Evolutionary conservation across 139 green algal genomes (phyloP).

Genomic region (Raphidocelis subcapitata): DNA sequence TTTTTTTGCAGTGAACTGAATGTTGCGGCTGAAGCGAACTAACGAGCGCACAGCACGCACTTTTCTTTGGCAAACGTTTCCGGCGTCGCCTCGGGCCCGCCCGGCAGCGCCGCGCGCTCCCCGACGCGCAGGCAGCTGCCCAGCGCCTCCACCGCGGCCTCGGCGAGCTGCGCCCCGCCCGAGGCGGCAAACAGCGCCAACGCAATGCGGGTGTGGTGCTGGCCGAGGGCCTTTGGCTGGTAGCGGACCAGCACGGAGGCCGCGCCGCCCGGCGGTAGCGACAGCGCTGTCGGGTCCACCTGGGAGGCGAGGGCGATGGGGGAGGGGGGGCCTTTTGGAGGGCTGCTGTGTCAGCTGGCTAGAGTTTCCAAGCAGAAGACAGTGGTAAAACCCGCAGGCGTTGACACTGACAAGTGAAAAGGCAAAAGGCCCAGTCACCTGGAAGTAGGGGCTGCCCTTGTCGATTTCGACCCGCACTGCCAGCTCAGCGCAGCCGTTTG

Average conservation of each 20-base stretch:
- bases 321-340: too few species aligned
- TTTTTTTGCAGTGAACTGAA: too few species aligned
- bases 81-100: conserved; percentile 11
- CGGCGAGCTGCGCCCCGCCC: neutral
- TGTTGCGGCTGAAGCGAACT: too few species aligned
- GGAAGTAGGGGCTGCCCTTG: conserved; percentile 15
- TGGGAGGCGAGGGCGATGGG: too few species aligned
- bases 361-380: too few species aligned
- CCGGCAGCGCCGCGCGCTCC: conserved; percentile 10
- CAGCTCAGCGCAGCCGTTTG: conserved; percentile 42
- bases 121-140: conserved; percentile 16
- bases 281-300: neutral
- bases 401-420: too few species aligned
- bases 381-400: too few species aligned
- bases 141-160: neutral
- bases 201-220: conserved; percentile 2
- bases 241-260: conserved; percentile 7
- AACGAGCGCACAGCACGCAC: neutral
- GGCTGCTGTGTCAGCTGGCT: too few species aligned
- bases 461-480: conserved; percentile 8
- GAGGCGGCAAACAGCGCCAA: neutral
- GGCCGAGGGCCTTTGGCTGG: conserved; percentile 17
- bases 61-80: conserved; percentile 15
- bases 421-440: too few species aligned
- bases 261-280: neutral